Percentiles rank a stretch among this genome's conserved stretches.
Conservation (phyloP, 2,329 filamentous ascomycete species). For the Mariannaea sp. region DNA sequence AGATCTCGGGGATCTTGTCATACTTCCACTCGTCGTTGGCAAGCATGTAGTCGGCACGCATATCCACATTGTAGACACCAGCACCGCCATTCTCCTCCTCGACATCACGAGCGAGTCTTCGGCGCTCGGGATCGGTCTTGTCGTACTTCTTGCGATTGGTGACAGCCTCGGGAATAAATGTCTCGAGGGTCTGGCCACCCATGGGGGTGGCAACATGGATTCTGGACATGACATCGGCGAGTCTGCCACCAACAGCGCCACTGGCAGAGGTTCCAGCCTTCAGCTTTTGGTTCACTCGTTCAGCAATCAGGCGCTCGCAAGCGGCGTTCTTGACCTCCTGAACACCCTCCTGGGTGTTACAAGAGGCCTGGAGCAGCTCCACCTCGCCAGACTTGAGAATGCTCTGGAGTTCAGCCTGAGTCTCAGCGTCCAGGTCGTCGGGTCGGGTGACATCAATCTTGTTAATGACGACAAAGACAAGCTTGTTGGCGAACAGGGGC, state of each 20-base stretch:
- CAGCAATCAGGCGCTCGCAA: slow-evolving; percentile 89
- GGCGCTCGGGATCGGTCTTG: slow-evolving; percentile 84
- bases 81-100: slow-evolving; percentile 93
- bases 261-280: slow-evolving; percentile 83
- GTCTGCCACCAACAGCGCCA: slow-evolving; percentile 76
- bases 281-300: slow-evolving; percentile 92
- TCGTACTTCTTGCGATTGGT: slow-evolving; percentile 87
- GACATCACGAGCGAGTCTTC: slow-evolving; percentile 79
- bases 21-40: slow-evolving; percentile 93
- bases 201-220: slow-evolving; percentile 98
- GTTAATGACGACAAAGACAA: slow-evolving; percentile 96
- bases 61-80: slow-evolving; percentile 93
- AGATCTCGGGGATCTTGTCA: slow-evolving; percentile 92
- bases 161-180: slow-evolving; percentile 85
- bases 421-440: slow-evolving; percentile 81
- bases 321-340: slow-evolving; percentile 94
- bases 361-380: slow-evolving; percentile 90
- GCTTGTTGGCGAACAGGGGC: slow-evolving; percentile 94
- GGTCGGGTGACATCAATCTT: slow-evolving; percentile 93
- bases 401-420: slow-evolving; percentile 75
- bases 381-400: slow-evolving; percentile 88
- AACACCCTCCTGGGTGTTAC: slow-evolving; percentile 92
- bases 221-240: slow-evolving; percentile 88
- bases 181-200: slow-evolving; percentile 76
- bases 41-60: slow-evolving; percentile 86